Evolutionary conservation across 768 basidiomycete species (phyloP).

Genomic region (Pisolithus orientalis): DNA sequence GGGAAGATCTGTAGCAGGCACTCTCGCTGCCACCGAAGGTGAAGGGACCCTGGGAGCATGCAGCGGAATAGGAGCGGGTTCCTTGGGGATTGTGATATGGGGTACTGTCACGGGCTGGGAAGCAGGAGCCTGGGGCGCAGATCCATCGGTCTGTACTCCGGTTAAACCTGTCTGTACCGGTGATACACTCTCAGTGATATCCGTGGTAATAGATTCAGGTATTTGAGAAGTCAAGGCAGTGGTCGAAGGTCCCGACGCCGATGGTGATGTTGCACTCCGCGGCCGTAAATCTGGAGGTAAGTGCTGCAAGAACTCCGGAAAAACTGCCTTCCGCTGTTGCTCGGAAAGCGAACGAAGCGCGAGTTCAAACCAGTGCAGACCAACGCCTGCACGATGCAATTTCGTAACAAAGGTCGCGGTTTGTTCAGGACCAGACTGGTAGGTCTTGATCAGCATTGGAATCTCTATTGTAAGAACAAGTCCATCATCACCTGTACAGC

Average conservation of each 20-base stretch:
- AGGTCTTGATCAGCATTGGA: conserved; percentile 1
- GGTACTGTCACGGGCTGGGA: not conserved
- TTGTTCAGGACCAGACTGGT: conserved; percentile 10
- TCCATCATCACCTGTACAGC: conserved; percentile 15
- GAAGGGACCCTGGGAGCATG: not conserved
- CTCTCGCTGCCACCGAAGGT: not conserved
- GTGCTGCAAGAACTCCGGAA: not conserved
- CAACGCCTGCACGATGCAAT: not conserved
- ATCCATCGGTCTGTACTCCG: not conserved
- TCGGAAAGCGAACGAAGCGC: not conserved
- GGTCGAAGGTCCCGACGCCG: not conserved
- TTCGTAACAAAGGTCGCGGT: conserved; percentile 7
- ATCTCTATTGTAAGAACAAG: not conserved
- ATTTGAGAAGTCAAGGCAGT: not conserved
- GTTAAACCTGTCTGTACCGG: not conserved
- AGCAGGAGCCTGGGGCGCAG: not conserved
- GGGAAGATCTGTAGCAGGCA: not conserved
- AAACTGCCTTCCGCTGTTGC: not conserved
- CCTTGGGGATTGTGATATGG: not conserved
- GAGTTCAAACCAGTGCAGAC: not conserved
- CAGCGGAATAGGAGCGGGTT: not conserved
- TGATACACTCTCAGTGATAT: not conserved
- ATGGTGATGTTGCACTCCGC: not conserved
- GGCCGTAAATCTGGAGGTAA: not conserved
- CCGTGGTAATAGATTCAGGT: not conserved